These are phyloP conservation scores for Trypanosoma brucei DNA, from an alignment of 208 protist genomes.

Conservation along the genomic window DNA sequence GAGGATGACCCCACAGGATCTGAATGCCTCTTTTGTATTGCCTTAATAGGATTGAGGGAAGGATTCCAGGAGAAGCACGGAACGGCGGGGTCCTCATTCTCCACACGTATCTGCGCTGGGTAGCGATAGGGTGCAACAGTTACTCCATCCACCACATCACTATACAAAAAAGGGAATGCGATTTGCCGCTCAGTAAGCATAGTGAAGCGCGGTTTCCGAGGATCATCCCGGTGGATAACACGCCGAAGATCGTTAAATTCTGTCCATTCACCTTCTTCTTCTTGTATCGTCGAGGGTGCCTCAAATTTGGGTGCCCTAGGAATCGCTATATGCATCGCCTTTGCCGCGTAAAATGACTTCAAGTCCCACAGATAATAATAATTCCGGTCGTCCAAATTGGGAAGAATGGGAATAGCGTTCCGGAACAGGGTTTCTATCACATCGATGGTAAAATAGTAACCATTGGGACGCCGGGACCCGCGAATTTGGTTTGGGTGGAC, in stretches of 20 bases:
- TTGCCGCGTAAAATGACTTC: slow-evolving; percentile 99
- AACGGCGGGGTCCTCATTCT: slow-evolving; percentile 94
- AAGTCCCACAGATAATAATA: slow-evolving; percentile 99
- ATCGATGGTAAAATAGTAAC: slow-evolving; percentile 92
- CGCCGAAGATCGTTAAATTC: slow-evolving; percentile 99
- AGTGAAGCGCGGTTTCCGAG: slow-evolving; percentile 83
- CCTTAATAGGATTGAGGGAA: slow-evolving; percentile 97
- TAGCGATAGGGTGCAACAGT: slow-evolving; percentile 94
- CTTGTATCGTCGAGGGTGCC: slow-evolving; percentile 36
- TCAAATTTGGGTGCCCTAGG: slow-evolving; percentile 99
- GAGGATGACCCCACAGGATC: slow-evolving; percentile 25
- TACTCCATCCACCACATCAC: slow-evolving; percentile 94
- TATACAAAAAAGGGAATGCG: slow-evolving; percentile 99
- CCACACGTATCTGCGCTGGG: slow-evolving; percentile 88
- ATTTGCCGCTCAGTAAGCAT: slow-evolving; percentile 99
- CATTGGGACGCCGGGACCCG: slow-evolving; percentile 67
- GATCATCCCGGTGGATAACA: slow-evolving; percentile 98
- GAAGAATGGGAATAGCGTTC: slow-evolving; percentile 95
- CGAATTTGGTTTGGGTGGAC: slow-evolving; percentile 91
- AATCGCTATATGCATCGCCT: slow-evolving; percentile 99
- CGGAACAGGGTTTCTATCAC: slow-evolving; percentile 90
- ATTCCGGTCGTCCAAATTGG: slow-evolving; percentile 98
- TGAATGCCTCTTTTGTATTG: slow-evolving; percentile 45
- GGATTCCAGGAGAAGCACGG: slow-evolving; percentile 99
- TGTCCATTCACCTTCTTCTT: slow-evolving; percentile 99